Base-by-base conservation (phyloP, 306 rosid genomes). In the Trifolium repens region DNA sequence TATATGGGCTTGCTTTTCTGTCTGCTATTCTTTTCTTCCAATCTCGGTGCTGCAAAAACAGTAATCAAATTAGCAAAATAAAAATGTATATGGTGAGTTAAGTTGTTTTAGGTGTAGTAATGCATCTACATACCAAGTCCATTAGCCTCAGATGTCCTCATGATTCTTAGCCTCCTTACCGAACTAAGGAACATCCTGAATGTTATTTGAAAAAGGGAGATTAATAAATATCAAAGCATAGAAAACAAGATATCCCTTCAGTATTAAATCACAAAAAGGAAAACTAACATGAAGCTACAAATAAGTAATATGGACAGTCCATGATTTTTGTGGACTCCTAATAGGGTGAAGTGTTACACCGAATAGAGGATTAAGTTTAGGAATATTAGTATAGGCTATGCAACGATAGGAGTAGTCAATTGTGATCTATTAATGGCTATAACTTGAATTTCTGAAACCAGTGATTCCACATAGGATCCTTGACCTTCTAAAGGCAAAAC, bases 161-260 rank as follows among this genome's bases (percentile, higher is more conserved):
- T 94, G 59, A 94, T 90, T 86, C 96, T 84, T 32, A 92, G 89
- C 88, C 98, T 86, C 96, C 87, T 92, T 80, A 90, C 93, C 0
- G 97, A 88, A 79, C 78, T 61, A 58, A 88, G 37, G 79, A 94
- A 92, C 97, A 94, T 92, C 82, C 96, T 94, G 96, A 78, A 74
- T n/a, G 78, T 34, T 59, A 83, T 26, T 71, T 30, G 12, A 55
- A 22, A 47, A n/a, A 52, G 57, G 1, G 11, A 73, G 37, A 57
- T 32, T 73, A 17, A 53, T 65, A 13, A 83, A 47, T 66, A 71
- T 50, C 74, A 80, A 54, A 72, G 49, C 74, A 74, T 32, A 61
- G 57, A 47, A 40, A 75, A 74, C 67, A 74, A 9, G 27, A 52
- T 11, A 35, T 4, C 27, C 69, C 49, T 12, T 44, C 71, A 44